Evolutionary conservation across 192 early-diverging fungal genomes (phyloP).

Genomic region (Coemansia sp.): DNA sequence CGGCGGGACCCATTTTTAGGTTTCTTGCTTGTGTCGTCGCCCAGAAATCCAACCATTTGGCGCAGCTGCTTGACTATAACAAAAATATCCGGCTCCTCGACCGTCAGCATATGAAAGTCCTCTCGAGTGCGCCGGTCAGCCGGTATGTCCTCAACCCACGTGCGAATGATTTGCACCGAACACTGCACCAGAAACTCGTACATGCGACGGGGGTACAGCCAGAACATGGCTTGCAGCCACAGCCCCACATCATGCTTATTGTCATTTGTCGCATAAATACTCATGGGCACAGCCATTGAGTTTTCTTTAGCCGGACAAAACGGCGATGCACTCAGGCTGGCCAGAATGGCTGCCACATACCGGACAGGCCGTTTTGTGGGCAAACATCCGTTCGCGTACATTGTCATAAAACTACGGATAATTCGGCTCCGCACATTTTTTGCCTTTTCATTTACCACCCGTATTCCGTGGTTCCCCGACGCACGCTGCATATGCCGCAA

Average conservation of each 20-base stretch:
- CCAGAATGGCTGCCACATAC: constrained; percentile 36
- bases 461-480: constrained; percentile 23
- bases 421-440: constrained; percentile 49
- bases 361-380: constrained; percentile 33
- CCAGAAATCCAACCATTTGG: constrained; percentile 7
- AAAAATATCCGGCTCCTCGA: constrained; percentile 4
- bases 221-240: constrained; percentile 52
- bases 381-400: constrained; percentile 24
- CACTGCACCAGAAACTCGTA: constrained; percentile 42
- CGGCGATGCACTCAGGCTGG: constrained; percentile 29
- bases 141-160: constrained; percentile 6
- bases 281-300: background rate
- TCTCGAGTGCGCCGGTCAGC: background rate
- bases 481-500: constrained; percentile 41
- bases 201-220: constrained; percentile 40
- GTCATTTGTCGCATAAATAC: constrained; percentile 10
- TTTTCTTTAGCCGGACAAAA: constrained; percentile 21
- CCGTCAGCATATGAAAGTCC: constrained; percentile 5
- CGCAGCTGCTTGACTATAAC: constrained; percentile 11
- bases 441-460: constrained; percentile 48
- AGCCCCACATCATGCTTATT: constrained; percentile 42
- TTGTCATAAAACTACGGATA: constrained; percentile 39
- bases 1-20: background rate
- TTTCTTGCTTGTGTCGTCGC: constrained; percentile 1
- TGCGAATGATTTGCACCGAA: constrained; percentile 18